Evolutionary conservation across 1,284 basidiomycete genomes (phyloP), one percentile per base, ranked within the genome.

Genomic region (Marasmius fiardii): DNA sequence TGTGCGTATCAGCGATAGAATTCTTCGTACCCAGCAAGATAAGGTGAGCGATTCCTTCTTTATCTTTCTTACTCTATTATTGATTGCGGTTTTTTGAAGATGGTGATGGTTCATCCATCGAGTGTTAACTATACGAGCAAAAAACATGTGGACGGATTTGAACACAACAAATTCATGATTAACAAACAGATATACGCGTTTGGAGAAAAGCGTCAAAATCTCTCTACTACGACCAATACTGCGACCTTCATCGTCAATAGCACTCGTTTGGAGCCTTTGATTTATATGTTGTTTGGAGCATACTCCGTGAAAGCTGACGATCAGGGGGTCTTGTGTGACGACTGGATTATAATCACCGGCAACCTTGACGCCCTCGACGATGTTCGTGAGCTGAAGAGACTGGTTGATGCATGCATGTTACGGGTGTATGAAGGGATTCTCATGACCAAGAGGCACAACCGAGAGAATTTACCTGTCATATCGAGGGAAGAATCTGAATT

Each of bases 281-380:
- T 90, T 1, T 97, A 95, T 69, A 84, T 97, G 73, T 79, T 98
- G 10, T 98, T 98, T 63, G 95, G 95, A 12, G 93, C 94, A 0
- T 86, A 92, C 68, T 81, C 88, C 54, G 80, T 95, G 43, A 73
- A 82, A 56, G 81, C 88, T 45, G 83, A 81, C 0, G 78, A 82
- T 43, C 78, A 82, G 16, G 91, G 92, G 2, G 71, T 95, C 28
- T 86, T 91, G 66, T 95, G 93, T 67, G 95, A 98, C 66, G 84
- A 83, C 45, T 98, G 95, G 95, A 75, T 98, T 21, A 93, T 93
- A 10, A 82, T 98, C 51, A 78, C 86, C 24, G 95, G 95, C 43
- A 81, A 89, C 61, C 68, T 88, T 57, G 83, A 89, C 63, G 83
- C 86, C 4, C 73, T 98, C 60, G 92, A 96, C 68, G 88, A 94